phyloP scores from a whole-genome alignment of 768 basidiomycete genomes.

The Dioszegia crocea region DNA sequence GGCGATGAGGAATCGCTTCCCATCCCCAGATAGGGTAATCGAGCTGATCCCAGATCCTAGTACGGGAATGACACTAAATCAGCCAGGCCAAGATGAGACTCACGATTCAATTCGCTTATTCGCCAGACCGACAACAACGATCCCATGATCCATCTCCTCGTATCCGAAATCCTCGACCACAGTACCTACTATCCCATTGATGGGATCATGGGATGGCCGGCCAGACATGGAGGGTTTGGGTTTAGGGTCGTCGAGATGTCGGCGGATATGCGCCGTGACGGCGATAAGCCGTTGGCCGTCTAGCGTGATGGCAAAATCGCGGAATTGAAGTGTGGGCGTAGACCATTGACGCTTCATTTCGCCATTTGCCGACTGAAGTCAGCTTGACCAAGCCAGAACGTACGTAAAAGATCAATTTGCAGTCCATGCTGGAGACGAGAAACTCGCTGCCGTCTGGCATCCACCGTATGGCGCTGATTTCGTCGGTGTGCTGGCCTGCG shows the following conservation, averaged over 20 bases:
- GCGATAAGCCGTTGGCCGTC: constrained; percentile 77
- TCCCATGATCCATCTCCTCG: constrained; percentile 37
- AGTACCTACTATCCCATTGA: constrained; percentile 14
- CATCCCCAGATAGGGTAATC: background rate
- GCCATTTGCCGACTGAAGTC: constrained; percentile 68
- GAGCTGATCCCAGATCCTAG: constrained; percentile 4
- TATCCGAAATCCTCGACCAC: constrained; percentile 22
- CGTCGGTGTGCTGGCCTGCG: constrained; percentile 60
- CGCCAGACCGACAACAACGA: constrained; percentile 27
- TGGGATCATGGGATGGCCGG: constrained; percentile 8
- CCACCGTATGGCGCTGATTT: constrained; percentile 82
- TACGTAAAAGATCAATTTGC: constrained; percentile 55
- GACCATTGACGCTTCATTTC: constrained; percentile 67
- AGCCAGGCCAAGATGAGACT: constrained; percentile 7
- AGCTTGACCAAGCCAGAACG: constrained; percentile 53
- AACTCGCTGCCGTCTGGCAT: constrained; percentile 84
- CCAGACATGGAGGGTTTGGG: constrained; percentile 39
- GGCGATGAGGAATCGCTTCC: constrained; percentile 4
- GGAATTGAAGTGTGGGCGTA: constrained; percentile 69
- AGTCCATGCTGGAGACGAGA: constrained; percentile 81
- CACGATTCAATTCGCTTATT: constrained; percentile 35
- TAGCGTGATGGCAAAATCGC: constrained; percentile 80
- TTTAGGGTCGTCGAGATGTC: constrained; percentile 21
- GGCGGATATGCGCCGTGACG: constrained; percentile 56
- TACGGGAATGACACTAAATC: background rate